Conservation (phyloP, 345 rosid species). For the Ceriops zippeliana region DNA sequence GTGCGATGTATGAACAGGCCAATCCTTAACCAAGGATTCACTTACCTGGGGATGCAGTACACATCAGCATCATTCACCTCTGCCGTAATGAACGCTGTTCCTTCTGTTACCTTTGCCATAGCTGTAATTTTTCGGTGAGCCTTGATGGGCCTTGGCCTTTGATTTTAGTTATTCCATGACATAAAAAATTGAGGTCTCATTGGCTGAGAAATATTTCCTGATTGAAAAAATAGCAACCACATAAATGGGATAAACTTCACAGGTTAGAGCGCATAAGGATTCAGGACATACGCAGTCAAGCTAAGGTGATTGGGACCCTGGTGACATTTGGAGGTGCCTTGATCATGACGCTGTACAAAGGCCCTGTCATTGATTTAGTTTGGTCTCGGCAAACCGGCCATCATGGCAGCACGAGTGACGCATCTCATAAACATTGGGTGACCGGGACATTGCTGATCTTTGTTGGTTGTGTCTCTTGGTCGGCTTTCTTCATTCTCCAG, state of each 20-base stretch:
- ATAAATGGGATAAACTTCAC: background rate
- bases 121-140: conserved; percentile 53
- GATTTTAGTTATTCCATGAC: no score
- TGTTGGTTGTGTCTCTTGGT: conserved; percentile 68
- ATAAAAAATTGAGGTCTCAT: no score
- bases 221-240: no score
- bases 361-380: conserved; percentile 46
- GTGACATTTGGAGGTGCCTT: conserved; percentile 64
- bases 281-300: conserved; percentile 44
- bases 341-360: conserved; percentile 68
- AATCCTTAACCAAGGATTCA: conserved; percentile 66
- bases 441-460: conserved; percentile 61
- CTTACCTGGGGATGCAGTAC: conserved; percentile 58
- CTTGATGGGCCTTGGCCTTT: no score
- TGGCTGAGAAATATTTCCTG: no score
- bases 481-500: conserved; percentile 58
- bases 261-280: conserved; percentile 57
- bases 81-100: conserved; percentile 74
- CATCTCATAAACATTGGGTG: conserved; percentile 51
- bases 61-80: conserved; percentile 69
- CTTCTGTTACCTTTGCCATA: conserved; percentile 67
- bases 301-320: conserved; percentile 59
- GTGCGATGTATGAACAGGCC: conserved; percentile 44
- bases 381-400: conserved; percentile 30
- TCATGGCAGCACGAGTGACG: conserved; percentile 11